Evolutionary conservation across 1,284 basidiomycete genomes (phyloP).

Genomic region (Leccinum solheimii): DNA sequence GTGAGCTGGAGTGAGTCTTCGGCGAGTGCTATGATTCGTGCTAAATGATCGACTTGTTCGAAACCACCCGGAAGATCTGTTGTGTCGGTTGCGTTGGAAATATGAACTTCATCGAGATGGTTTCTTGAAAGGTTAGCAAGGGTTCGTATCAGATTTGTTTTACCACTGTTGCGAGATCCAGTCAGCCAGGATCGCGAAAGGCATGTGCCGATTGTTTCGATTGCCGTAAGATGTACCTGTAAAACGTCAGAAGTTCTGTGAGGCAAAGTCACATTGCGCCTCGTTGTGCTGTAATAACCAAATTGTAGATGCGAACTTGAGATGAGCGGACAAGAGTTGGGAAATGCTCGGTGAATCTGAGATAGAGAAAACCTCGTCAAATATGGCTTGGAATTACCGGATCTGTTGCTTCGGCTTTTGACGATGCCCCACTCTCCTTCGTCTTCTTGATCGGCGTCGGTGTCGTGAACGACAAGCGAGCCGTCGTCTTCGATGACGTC

Average conservation of each 20-base stretch:
- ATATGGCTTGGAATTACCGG: conserved; percentile 58
- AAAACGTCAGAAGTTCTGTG: conserved; percentile 52
- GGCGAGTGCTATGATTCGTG: conserved; percentile 42
- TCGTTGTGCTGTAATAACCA: conserved; percentile 62
- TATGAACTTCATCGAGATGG: conserved; percentile 69
- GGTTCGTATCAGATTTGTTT: conserved; percentile 74
- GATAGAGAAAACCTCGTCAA: conserved; percentile 59
- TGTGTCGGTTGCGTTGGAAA: conserved; percentile 91
- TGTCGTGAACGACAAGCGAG: conserved; percentile 42
- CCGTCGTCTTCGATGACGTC: conserved; percentile 50
- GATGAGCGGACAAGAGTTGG: conserved; percentile 33
- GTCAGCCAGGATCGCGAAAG: conserved; percentile 85
- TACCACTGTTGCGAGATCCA: conserved; percentile 76
- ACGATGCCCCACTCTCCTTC: conserved; percentile 73
- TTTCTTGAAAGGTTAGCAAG: conserved; percentile 76
- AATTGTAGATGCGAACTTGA: conserved; percentile 69
- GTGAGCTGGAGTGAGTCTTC: conserved; percentile 43
- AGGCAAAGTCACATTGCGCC: conserved; percentile 44
- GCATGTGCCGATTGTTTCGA: conserved; percentile 80
- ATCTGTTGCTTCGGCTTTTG: conserved; percentile 46
- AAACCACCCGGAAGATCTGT: conserved; percentile 95
- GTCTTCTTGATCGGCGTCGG: conserved; percentile 43
- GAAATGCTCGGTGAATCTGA: conserved; percentile 18
- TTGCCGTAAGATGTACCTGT: conserved; percentile 62
- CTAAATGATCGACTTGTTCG: conserved; percentile 76